Evolutionary conservation across 306 rosid species (phyloP).

Genomic region (Medicago truncatula): DNA sequence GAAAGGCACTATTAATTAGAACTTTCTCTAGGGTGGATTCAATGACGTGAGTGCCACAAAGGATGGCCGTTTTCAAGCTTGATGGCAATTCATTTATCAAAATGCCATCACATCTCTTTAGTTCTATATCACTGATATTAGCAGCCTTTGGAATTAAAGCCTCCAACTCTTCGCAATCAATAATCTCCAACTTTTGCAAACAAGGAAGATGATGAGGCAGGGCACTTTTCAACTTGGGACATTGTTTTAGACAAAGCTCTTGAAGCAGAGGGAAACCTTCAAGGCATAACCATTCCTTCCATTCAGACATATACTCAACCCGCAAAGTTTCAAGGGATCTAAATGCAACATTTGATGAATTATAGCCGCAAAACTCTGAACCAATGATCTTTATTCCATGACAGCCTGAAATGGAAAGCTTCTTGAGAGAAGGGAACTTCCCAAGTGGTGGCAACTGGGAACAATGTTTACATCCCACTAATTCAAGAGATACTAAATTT

Average conservation of each 20-base stretch:
- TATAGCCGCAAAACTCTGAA: conserved; percentile 24
- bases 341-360: neutral
- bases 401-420: conserved; percentile 27
- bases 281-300: conserved; percentile 34
- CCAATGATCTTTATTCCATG: conserved; percentile 29
- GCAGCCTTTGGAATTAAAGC: neutral
- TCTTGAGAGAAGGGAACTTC: conserved; percentile 32
- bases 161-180: neutral
- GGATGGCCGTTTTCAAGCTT: too few species aligned
- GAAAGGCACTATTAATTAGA: too few species aligned
- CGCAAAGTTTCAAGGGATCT: too few species aligned
- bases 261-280: conserved; percentile 14
- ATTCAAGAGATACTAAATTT: neutral
- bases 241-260: neutral
- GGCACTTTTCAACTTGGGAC: conserved; percentile 1
- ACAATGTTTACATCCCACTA: neutral
- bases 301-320: conserved; percentile 5
- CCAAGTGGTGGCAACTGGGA: conserved; percentile 41
- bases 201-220: conserved; percentile 23
- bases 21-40: too few species aligned
- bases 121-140: too few species aligned
- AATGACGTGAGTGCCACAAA: too few species aligned
- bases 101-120: neutral
- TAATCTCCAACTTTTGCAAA: neutral
- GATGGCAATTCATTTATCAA: neutral